phyloP scores from a whole-genome alignment of 176 grass and related monocot genomes.

The Cenchrus fungigraminus region DNA sequence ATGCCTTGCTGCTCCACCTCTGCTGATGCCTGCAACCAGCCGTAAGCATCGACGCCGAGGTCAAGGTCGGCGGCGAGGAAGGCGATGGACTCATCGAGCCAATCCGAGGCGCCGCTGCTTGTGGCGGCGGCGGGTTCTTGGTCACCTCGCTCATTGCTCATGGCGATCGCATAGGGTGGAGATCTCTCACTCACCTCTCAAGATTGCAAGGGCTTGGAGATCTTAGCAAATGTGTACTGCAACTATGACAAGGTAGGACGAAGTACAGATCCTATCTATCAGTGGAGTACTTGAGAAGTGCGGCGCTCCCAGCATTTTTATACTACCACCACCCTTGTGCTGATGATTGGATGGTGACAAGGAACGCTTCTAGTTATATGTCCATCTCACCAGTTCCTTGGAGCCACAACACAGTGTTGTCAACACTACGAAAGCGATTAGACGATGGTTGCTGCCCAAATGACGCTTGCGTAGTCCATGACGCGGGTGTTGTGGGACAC shows the following conservation, averaged over 20 bases:
- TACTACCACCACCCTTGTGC: neutral
- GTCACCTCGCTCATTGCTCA: conserved; percentile 18
- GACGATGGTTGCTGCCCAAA: neutral
- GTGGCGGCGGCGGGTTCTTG: neutral
- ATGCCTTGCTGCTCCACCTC: neutral
- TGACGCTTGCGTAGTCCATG: neutral
- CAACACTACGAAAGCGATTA: neutral
- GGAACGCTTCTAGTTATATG: conserved; percentile 19
- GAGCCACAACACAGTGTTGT: neutral
- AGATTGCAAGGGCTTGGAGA: neutral
- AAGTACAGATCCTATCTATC: neutral
- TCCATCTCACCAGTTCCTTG: conserved; percentile 33
- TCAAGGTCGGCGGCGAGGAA: conserved; percentile 26
- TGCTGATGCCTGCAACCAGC: neutral
- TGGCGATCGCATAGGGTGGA: conserved; percentile 3
- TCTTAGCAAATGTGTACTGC: neutral
- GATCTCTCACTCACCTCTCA: neutral
- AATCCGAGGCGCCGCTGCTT: neutral
- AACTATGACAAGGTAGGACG: neutral
- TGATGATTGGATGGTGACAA: conserved; percentile 21
- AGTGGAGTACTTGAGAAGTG: neutral
- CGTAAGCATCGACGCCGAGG: conserved; percentile 4
- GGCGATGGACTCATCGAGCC: conserved; percentile 33
- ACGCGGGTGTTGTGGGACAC: neutral
- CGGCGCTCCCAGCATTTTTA: conserved; percentile 19